Conservation (phyloP, 805 yeast species). For the Kuraishia cidri region DNA sequence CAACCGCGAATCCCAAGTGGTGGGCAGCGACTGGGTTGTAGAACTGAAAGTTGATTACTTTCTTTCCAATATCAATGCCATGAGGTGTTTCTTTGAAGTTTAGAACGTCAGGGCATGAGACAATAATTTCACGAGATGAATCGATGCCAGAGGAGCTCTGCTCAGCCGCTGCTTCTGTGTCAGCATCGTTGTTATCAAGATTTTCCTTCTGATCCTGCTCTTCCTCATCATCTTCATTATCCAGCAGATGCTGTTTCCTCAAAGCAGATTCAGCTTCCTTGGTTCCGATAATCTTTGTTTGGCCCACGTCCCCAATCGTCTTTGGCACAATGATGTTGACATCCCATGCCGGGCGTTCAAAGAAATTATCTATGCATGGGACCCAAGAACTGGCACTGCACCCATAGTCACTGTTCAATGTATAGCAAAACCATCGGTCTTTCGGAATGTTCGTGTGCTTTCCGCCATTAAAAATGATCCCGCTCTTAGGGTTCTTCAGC, state of each 20-base stretch:
- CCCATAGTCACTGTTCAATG: conserved; percentile 70
- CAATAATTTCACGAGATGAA: conserved; percentile 41
- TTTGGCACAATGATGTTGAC: conserved; percentile 79
- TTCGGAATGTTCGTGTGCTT: conserved; percentile 32
- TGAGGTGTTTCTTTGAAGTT: conserved; percentile 67
- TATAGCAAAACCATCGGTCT: conserved; percentile 75
- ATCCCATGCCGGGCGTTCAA: conserved; percentile 91
- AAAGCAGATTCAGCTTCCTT: conserved; percentile 21
- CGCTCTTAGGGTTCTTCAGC: conserved; percentile 58
- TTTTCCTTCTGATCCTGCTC: conserved; percentile 24
- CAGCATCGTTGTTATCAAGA: conserved; percentile 10
- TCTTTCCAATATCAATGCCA: conserved; percentile 65
- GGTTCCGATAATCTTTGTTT: conserved; percentile 30
- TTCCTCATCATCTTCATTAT: conserved; percentile 19
- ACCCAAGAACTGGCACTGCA: conserved; percentile 94
- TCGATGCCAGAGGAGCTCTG: conserved; percentile 16
- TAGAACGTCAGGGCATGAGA: conserved; percentile 63
- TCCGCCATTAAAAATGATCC: conserved; percentile 68
- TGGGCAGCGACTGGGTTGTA: conserved; percentile 86
- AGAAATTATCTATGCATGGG: conserved; percentile 85
- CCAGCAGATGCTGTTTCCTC: conserved; percentile 10
- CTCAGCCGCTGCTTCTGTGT: conserved; percentile 19
- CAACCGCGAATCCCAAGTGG: conserved; percentile 92
- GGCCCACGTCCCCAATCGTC: conserved; percentile 63
- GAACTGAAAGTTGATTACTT: conserved; percentile 67